Evolutionary conservation across 805 yeast species (phyloP).

Genomic region (Candida golubevii): DNA sequence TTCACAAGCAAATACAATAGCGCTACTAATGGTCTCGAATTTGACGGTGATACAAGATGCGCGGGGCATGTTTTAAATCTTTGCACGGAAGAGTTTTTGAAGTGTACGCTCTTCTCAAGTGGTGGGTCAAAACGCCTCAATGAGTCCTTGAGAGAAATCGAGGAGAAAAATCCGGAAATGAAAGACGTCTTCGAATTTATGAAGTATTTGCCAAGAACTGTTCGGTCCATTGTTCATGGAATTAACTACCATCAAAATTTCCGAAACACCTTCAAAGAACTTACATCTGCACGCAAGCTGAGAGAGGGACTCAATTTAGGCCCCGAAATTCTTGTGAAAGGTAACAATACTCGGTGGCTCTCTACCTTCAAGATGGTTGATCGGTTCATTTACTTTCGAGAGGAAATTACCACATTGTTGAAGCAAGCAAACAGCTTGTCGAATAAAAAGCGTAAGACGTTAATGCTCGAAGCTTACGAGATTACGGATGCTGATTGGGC

Average conservation of each 20-base stretch:
- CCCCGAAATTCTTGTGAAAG: no score
- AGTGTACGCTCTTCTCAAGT: background rate
- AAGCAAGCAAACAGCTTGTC: background rate
- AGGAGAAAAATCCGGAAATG: no score
- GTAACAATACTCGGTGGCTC: slow-evolving; percentile 2
- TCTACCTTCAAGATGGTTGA: slow-evolving; percentile 2
- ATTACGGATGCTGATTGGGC: slow-evolving; percentile 3
- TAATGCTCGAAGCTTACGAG: no score
- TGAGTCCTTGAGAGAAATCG: background rate
- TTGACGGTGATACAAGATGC: slow-evolving; percentile 3
- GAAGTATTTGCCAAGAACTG: background rate
- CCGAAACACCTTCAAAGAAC: background rate
- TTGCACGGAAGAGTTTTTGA: slow-evolving; percentile 3
- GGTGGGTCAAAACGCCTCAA: background rate
- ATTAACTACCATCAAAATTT: background rate
- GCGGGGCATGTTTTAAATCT: slow-evolving; percentile 3
- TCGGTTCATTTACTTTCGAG: background rate
- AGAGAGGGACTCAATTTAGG: no score
- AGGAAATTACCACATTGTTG: background rate
- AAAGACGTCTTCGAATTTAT: no score
- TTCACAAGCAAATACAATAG: slow-evolving; percentile 2
- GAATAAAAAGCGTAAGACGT: background rate
- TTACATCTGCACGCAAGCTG: slow-evolving; percentile 1
- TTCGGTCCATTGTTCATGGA: background rate
- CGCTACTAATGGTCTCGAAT: background rate